phyloP scores from a whole-genome alignment of 306 rosid genomes.

The Cicer bijugum region DNA sequence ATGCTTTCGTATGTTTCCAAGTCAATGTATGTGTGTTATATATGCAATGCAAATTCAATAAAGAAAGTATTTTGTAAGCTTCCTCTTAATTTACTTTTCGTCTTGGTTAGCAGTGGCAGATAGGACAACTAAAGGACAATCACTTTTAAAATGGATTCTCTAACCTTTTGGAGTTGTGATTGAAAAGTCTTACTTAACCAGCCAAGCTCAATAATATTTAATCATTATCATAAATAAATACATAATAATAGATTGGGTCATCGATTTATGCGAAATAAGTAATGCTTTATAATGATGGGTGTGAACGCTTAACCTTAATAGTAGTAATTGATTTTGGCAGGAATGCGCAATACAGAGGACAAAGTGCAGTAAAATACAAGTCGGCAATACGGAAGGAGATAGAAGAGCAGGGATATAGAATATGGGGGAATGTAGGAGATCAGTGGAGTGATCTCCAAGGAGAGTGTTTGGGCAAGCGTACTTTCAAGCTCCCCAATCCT shows the following conservation, averaged over 20 bases:
- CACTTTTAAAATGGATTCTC: neutral
- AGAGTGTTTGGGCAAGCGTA: slow-evolving; percentile 65
- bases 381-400: slow-evolving; percentile 62
- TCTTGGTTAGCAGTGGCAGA: neutral
- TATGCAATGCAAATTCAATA: slow-evolving; percentile 2
- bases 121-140: slow-evolving; percentile 26
- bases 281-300: too few species aligned
- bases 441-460: slow-evolving; percentile 97
- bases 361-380: slow-evolving; percentile 65
- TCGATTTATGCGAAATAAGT: too few species aligned
- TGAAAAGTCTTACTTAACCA: slow-evolving; percentile 20
- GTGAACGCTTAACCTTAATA: too few species aligned
- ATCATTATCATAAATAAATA: too few species aligned
- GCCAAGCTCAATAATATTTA: neutral
- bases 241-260: too few species aligned
- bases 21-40: slow-evolving; percentile 38
- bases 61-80: neutral
- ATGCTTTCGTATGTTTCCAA: slow-evolving; percentile 10
- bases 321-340: slow-evolving; percentile 43
- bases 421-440: slow-evolving; percentile 94
- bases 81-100: slow-evolving; percentile 25
- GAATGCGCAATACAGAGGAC: slow-evolving; percentile 57
- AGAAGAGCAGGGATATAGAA: slow-evolving; percentile 66
- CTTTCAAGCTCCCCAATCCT: slow-evolving; percentile 90
- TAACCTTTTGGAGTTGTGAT: neutral